Evolutionary conservation across 2,329 filamentous ascomycete genomes (phyloP).

Genomic region (Penicillium rolfsii): DNA sequence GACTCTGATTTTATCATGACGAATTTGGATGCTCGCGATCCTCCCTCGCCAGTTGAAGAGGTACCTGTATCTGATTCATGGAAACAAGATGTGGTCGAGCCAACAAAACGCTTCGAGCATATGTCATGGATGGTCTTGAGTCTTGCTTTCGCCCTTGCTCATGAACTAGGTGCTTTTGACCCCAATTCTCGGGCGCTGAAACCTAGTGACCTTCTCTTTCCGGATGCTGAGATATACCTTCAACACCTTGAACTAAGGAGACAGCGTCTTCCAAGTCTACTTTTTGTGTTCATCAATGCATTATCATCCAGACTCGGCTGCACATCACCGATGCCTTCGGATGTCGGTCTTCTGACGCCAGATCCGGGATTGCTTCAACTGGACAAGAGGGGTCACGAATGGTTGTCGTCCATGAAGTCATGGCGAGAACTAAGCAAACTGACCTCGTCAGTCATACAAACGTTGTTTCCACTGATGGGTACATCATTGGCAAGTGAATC

Average conservation of each 20-base stretch:
- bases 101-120: constrained; percentile 55
- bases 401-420: constrained; percentile 50
- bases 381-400: constrained; percentile 34
- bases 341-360: constrained; percentile 40
- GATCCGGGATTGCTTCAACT: constrained; percentile 22
- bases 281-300: constrained; percentile 52
- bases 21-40: constrained; percentile 44
- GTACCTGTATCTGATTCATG: constrained; percentile 45
- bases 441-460: constrained; percentile 49
- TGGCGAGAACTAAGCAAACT: constrained; percentile 47
- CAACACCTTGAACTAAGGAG: constrained; percentile 30
- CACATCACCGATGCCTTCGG: constrained; percentile 50
- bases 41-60: constrained; percentile 37
- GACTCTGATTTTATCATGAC: constrained; percentile 55
- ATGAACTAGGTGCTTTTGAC: constrained; percentile 55
- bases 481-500: constrained; percentile 37
- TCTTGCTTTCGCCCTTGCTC: constrained; percentile 54
- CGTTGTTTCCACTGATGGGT: constrained; percentile 50
- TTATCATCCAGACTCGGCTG: constrained; percentile 51
- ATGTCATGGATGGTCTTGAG: constrained; percentile 64
- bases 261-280: constrained; percentile 37
- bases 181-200: constrained; percentile 33
- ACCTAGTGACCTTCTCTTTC: constrained; percentile 14
- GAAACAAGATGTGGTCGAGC: constrained; percentile 57
- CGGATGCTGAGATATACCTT: constrained; percentile 22